Evolutionary conservation across 352 stramenopile genomes (phyloP).

Genomic region (Globisporangium polare): DNA sequence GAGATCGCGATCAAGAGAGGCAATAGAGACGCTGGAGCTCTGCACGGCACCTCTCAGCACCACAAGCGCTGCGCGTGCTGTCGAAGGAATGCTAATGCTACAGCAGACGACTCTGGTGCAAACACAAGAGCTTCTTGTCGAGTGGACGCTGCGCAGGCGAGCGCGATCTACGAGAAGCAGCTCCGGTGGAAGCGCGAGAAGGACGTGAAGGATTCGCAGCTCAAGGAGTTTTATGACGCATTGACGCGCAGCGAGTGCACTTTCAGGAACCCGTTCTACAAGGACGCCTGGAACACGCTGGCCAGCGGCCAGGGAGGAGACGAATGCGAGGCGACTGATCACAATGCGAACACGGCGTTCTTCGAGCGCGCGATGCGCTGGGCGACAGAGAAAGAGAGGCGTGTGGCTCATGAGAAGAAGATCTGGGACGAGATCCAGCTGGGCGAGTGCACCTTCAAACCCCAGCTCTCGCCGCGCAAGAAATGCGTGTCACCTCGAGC

Average conservation of each 20-base stretch:
- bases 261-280: constrained; percentile 62
- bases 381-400: constrained; percentile 31
- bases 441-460: constrained; percentile 58
- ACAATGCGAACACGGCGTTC: constrained; percentile 30
- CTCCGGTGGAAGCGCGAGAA: constrained; percentile 56
- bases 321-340: not conserved
- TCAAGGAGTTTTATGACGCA: constrained; percentile 32
- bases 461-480: constrained; percentile 17
- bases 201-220: constrained; percentile 27
- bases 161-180: constrained; percentile 54
- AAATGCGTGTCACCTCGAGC: not conserved
- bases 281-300: constrained; percentile 29
- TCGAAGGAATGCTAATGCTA: not conserved
- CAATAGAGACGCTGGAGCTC: constrained; percentile 9
- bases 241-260: constrained; percentile 33
- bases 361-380: constrained; percentile 46
- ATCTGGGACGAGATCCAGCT: constrained; percentile 31
- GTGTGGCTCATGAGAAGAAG: constrained; percentile 36
- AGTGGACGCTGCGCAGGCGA: constrained; percentile 26
- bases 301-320: not conserved
- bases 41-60: not conserved
- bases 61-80: constrained; percentile 28
- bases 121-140: not conserved
- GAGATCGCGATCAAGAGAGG: constrained; percentile 33
- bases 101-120: not conserved